Conservation (phyloP, 73 alveolate species). For the Paramecium bursaria region DNA sequence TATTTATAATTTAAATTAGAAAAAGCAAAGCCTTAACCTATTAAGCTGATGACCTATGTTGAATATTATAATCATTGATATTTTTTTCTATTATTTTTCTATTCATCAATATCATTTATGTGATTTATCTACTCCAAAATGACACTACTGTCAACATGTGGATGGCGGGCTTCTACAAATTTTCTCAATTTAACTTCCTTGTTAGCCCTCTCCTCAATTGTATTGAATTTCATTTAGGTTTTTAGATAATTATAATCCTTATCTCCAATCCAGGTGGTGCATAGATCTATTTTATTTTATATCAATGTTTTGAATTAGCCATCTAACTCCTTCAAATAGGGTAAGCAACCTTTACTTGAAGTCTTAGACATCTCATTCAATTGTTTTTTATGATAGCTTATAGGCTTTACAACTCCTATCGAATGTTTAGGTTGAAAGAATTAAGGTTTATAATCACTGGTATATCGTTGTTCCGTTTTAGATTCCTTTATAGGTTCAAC, state of each 20-base stretch:
- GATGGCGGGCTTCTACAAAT: not conserved
- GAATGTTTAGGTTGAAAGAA: not conserved
- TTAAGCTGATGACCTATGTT: not conserved
- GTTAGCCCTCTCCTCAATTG: not conserved
- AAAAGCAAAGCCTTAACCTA: constrained; percentile 7
- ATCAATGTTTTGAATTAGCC: constrained; percentile 1
- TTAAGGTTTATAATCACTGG: not conserved
- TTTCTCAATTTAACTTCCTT: not conserved
- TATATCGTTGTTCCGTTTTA: not conserved
- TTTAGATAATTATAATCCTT: constrained; percentile 9
- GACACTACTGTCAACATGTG: constrained; percentile 15
- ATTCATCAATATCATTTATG: constrained; percentile 28
- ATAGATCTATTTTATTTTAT: constrained; percentile 11
- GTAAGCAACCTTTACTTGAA: not conserved
- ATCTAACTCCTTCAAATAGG: constrained; percentile 37
- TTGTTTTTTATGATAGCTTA: constrained; percentile 33
- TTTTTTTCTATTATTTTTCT: constrained; percentile 11
- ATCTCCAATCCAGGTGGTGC: constrained; percentile 36
- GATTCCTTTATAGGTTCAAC: not conserved
- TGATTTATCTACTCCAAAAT: constrained; percentile 23
- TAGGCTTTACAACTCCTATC: constrained; percentile 32
- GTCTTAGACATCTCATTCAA: not conserved
- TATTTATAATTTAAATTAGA: too few species aligned
- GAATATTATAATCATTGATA: constrained; percentile 42
- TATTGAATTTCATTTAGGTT: constrained; percentile 25